Percentiles rank a stretch among this genome's conserved stretches.
These are phyloP conservation scores for Polyplosphaeria fusca DNA, from an alignment of 495 filamentous ascomycete species.

Conservation along the genomic window DNA sequence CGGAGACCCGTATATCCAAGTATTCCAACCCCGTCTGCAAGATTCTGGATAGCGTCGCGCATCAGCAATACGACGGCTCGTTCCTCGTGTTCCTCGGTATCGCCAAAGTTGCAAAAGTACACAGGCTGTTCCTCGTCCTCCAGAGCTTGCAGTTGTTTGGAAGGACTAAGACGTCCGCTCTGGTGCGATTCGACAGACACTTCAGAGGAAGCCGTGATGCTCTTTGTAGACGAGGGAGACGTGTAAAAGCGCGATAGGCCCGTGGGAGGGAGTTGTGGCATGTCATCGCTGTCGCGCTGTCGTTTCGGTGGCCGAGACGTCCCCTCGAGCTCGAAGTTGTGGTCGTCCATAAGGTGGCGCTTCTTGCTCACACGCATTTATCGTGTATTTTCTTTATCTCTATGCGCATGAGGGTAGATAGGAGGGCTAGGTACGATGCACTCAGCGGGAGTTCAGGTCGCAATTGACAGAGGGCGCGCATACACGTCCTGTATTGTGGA, in stretches of 20 bases:
- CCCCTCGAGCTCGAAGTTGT: constrained; percentile 5
- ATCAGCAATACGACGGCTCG: constrained; percentile 4
- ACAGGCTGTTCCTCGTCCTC: constrained; percentile 11
- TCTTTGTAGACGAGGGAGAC: constrained; percentile 9
- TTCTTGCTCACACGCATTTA: not conserved
- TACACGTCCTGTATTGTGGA: constrained; percentile 1
- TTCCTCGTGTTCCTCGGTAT: constrained; percentile 13
- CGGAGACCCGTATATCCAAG: constrained; percentile 19
- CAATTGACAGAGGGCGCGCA: not conserved
- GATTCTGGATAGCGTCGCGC: constrained; percentile 5
- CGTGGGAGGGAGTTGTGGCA: constrained; percentile 3
- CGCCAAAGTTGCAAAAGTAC: constrained; percentile 13
- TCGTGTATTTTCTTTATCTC: not conserved
- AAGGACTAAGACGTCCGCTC: constrained; percentile 12
- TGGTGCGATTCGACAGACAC: constrained; percentile 10
- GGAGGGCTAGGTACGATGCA: not conserved
- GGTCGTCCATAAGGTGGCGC: constrained; percentile 5
- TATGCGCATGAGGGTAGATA: not conserved
- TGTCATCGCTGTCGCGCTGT: not conserved
- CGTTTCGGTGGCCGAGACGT: constrained; percentile 5
- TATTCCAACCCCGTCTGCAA: constrained; percentile 21
- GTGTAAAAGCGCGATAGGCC: not conserved
- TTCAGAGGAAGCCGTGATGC: constrained; percentile 4
- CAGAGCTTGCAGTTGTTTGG: constrained; percentile 6
- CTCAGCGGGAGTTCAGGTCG: not conserved